These are phyloP conservation scores for Pneumocystis sp. DNA, from an alignment of 1,139 yeast genomes.

Conservation along the genomic window DNA sequence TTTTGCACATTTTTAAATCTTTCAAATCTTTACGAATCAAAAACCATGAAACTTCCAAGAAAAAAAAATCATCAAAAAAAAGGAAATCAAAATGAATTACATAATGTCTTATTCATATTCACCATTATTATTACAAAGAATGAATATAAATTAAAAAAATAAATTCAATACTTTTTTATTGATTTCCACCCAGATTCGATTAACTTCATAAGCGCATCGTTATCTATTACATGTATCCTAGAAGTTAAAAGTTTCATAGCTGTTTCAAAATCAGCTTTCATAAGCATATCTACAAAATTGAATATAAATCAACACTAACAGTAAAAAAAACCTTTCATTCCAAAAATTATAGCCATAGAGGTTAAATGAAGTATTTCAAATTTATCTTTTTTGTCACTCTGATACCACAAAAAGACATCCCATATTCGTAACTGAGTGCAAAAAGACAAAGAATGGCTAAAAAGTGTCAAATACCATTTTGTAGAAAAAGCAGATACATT, in stretches of 20 bases:
- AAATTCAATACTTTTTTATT: background rate
- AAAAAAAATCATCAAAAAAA: too few relatives aligned
- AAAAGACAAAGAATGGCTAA: conserved; percentile 16
- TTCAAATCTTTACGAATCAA: background rate
- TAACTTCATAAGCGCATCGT: conserved; percentile 13
- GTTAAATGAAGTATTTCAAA: conserved; percentile 12
- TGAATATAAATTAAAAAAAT: too few relatives aligned
- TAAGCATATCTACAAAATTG: conserved; percentile 5
- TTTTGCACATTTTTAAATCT: background rate
- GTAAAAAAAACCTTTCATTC: conserved; percentile 5
- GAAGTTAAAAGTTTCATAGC: conserved; percentile 15
- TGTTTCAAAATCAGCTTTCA: conserved; percentile 14
- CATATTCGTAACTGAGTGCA: conserved; percentile 16
- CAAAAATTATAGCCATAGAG: conserved; percentile 9
- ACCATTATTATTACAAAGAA: background rate
- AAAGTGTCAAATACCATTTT: conserved; percentile 17
- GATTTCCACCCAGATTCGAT: background rate
- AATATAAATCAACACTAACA: conserved; percentile 6
- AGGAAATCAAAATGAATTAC: too few relatives aligned
- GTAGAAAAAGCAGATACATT: conserved; percentile 16
- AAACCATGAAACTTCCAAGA: background rate
- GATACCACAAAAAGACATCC: conserved; percentile 14
- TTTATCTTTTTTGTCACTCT: conserved; percentile 5
- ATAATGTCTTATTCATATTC: background rate
- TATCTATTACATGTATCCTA: conserved; percentile 12